These are phyloP conservation scores for Colletotrichum sp. DNA, from an alignment of 2,329 filamentous ascomycete species.

Conservation along the genomic window DNA sequence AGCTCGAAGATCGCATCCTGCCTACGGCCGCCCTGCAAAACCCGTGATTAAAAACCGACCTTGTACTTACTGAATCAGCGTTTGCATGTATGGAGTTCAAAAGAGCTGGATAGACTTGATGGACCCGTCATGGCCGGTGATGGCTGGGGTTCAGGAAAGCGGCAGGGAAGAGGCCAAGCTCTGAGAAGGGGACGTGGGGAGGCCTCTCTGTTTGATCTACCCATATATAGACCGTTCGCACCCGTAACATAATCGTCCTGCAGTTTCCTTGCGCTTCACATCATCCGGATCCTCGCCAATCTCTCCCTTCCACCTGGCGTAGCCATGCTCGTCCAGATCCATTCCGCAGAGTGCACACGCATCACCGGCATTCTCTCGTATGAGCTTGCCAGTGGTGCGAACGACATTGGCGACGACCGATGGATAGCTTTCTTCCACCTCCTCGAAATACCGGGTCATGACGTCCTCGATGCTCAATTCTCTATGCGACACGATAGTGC, in stretches of 20 bases:
- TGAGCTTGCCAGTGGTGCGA: slow-evolving; percentile 84
- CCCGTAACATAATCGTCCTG: slow-evolving; percentile 69
- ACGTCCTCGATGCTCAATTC: slow-evolving; percentile 90
- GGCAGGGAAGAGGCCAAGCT: background rate
- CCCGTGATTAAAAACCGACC: slow-evolving; percentile 22
- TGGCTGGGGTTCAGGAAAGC: background rate
- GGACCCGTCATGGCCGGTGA: background rate
- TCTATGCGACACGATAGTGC: slow-evolving; percentile 66
- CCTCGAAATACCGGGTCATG: slow-evolving; percentile 86
- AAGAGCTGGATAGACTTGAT: background rate
- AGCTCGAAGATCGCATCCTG: slow-evolving; percentile 69
- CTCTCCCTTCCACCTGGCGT: slow-evolving; percentile 67
- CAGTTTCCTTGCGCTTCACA: slow-evolving; percentile 27
- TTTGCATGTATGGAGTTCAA: slow-evolving; percentile 21
- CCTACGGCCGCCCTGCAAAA: slow-evolving; percentile 40
- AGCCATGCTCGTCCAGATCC: slow-evolving; percentile 66
- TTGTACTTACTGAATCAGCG: slow-evolving; percentile 14
- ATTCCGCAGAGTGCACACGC: slow-evolving; percentile 75
- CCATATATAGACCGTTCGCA: slow-evolving; percentile 70
- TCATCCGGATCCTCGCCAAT: slow-evolving; percentile 49
- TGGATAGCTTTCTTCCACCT: slow-evolving; percentile 84
- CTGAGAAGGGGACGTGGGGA: background rate
- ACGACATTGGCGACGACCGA: slow-evolving; percentile 96
- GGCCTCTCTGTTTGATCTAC: slow-evolving; percentile 31
- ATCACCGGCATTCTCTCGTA: slow-evolving; percentile 44